Evolutionary conservation across 2,329 filamentous ascomycete genomes (phyloP).

Genomic region (Leptographium wingfieldii): DNA sequence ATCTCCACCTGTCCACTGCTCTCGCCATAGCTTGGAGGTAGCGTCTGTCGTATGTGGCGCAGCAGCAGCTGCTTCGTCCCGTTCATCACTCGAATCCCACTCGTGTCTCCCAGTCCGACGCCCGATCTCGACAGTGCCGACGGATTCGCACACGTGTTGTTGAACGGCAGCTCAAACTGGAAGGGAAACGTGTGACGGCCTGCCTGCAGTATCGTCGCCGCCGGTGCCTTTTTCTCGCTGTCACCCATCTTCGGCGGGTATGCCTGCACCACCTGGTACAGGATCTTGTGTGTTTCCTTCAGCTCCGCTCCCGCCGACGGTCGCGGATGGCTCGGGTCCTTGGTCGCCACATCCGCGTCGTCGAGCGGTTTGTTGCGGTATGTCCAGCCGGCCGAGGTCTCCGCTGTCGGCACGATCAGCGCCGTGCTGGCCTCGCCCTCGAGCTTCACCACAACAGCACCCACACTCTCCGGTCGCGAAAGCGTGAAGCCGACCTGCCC

Average conservation of each 20-base stretch:
- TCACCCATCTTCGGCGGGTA: slow-evolving; percentile 43
- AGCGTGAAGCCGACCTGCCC: slow-evolving; percentile 46
- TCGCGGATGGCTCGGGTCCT: slow-evolving; percentile 1
- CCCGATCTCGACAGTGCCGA: slow-evolving; percentile 40
- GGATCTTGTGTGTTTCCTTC: slow-evolving; percentile 55
- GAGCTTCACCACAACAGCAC: slow-evolving; percentile 67
- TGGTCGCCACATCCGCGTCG: background rate
- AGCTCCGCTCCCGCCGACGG: slow-evolving; percentile 25
- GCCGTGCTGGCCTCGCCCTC: slow-evolving; percentile 67
- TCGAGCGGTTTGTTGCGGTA: slow-evolving; percentile 4
- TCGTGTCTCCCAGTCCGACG: slow-evolving; percentile 37
- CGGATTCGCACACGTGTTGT: slow-evolving; percentile 54
- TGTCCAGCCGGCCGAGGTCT: slow-evolving; percentile 18
- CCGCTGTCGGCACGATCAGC: slow-evolving; percentile 33
- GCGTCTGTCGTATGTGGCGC: slow-evolving; percentile 66
- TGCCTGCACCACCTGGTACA: slow-evolving; percentile 63
- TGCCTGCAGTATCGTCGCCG: slow-evolving; percentile 37
- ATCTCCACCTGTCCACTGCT: slow-evolving; percentile 89
- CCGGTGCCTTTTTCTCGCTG: slow-evolving; percentile 17
- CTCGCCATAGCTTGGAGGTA: slow-evolving; percentile 81
- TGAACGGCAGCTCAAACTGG: slow-evolving; percentile 64
- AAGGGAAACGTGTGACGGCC: slow-evolving; percentile 69
- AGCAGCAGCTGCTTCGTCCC: slow-evolving; percentile 50
- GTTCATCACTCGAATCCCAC: slow-evolving; percentile 47
- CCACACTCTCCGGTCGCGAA: slow-evolving; percentile 56